phyloP scores from a whole-genome alignment of 2,329 filamentous ascomycete species.

The Talaromyces sp. region DNA sequence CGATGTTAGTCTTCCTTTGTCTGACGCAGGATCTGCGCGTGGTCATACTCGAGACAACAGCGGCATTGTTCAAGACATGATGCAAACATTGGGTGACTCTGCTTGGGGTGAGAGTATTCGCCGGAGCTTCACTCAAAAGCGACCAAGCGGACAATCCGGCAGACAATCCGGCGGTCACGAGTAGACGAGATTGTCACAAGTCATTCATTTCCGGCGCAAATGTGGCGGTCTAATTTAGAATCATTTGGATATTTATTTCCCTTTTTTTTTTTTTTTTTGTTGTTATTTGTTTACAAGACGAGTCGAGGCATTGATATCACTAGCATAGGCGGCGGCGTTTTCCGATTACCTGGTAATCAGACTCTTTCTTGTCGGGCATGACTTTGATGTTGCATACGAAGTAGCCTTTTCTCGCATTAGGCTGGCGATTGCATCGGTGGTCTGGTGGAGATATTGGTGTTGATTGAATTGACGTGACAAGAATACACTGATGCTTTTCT shows the following conservation, averaged over 20 bases:
- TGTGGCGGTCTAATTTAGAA: neutral
- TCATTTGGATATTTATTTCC: neutral
- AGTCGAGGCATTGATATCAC: neutral
- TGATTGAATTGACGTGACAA: neutral
- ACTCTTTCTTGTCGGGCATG: neutral
- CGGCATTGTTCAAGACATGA: conserved; percentile 69
- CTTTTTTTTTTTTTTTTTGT: neutral
- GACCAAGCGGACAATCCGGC: conserved; percentile 18
- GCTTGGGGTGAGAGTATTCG: conserved; percentile 92
- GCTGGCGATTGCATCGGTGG: neutral
- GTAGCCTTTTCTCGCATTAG: neutral
- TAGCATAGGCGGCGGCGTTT: conserved; percentile 1
- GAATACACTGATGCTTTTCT: neutral
- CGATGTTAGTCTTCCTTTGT: neutral
- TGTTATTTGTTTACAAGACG: neutral
- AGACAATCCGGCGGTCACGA: conserved; percentile 16
- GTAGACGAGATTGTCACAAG: neutral
- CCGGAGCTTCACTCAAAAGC: conserved; percentile 70
- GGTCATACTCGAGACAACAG: conserved; percentile 59
- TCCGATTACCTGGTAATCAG: neutral
- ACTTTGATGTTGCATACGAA: neutral
- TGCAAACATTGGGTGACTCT: conserved; percentile 81
- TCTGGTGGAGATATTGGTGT: neutral
- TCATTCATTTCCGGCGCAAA: neutral
- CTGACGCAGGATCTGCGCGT: conserved; percentile 17